Evolutionary conservation across 176 grass and related monocot species (phyloP), one percentile per base, ranked within the genome.

Genomic region (Dactylis glomerata): DNA sequence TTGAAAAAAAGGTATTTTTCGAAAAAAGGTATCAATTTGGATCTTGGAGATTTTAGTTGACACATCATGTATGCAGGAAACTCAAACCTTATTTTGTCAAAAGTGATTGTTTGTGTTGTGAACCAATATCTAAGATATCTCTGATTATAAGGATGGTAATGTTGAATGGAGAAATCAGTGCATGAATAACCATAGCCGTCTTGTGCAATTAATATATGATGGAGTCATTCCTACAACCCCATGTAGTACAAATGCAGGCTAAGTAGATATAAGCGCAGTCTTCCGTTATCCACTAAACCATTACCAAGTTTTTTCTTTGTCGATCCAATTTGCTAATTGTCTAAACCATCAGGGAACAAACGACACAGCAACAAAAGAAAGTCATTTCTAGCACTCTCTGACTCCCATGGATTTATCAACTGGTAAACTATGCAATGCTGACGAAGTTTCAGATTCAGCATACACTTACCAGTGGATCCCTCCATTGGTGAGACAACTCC

Each of bases 201-300:
- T 52, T 54, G 47, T 32, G 28, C 36, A 1, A 52, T 27, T 31
- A 44, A 81, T 33, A 10, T 63, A 49, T 3, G 15, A 66, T 68
- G 32, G 5, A 90, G 81, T 11, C 23, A 26, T 59, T 59, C 23
- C 56, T 59, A 26, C 23, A 59, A 28, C 26, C 28, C 57, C 24
- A 61, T 61, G 26, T 61, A 61, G 57, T 24, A 61, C 24, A 28
- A 61, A 28, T 41, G 34, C 23, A 61, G 78, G 75, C 38, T 83
- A 88, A 46, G 75, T 30, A 31, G 81, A 70, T 5, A 79, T 30
- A 77, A 79, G 70, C 10, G n/a, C 81, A 55, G 44, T 75, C 82
- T 86, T 37, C 82, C 82, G 68, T 86, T 23, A 41, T 76, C 66
- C 2, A 88, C 70, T 67, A 90, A 57, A 51, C 85, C 82, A 23